Conservation (phyloP, 306 rosid genomes). For the Medicago ruthenica region DNA sequence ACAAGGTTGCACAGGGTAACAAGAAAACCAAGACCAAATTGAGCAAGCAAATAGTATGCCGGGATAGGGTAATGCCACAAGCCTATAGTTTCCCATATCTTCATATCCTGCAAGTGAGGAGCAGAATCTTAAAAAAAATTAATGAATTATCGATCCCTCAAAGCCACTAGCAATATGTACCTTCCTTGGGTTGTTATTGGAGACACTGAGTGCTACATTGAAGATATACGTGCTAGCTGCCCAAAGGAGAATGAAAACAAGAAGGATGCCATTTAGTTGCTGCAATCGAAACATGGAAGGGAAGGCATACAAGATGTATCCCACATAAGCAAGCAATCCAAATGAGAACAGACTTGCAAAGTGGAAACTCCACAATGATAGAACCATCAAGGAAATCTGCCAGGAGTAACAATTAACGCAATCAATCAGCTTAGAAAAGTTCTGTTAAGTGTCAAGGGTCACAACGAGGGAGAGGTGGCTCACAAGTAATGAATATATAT, state of each 20-base stretch:
- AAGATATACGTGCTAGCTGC: conserved; percentile 90
- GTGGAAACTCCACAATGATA: conserved; percentile 92
- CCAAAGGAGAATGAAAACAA: conserved; percentile 97
- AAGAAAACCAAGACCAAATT: conserved; percentile 85
- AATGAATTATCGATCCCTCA: conserved; percentile 33
- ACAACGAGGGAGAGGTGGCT: not conserved
- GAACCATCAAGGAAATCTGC: conserved; percentile 85
- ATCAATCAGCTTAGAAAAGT: conserved; percentile 33
- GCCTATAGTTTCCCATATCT: conserved; percentile 94
- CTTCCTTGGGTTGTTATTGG: conserved; percentile 69
- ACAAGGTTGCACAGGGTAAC: conserved; percentile 87
- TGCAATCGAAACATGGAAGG: conserved; percentile 87
- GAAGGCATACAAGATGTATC: conserved; percentile 80
- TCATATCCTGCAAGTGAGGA: conserved; percentile 71
- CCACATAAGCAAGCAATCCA: conserved; percentile 91
- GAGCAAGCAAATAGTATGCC: conserved; percentile 90
- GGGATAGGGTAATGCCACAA: conserved; percentile 94
- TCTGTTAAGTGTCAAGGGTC: conserved; percentile 32
- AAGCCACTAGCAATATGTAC: conserved; percentile 52
- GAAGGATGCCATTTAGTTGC: conserved; percentile 85
- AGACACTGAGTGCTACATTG: conserved; percentile 73
- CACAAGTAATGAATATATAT: not conserved
- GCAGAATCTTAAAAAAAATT: conserved; percentile 30
- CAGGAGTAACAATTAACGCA: conserved; percentile 38
- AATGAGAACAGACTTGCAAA: conserved; percentile 93